These are phyloP conservation scores for Rhodocollybia butyracea DNA, from an alignment of 768 basidiomycete genomes.

Conservation along the genomic window DNA sequence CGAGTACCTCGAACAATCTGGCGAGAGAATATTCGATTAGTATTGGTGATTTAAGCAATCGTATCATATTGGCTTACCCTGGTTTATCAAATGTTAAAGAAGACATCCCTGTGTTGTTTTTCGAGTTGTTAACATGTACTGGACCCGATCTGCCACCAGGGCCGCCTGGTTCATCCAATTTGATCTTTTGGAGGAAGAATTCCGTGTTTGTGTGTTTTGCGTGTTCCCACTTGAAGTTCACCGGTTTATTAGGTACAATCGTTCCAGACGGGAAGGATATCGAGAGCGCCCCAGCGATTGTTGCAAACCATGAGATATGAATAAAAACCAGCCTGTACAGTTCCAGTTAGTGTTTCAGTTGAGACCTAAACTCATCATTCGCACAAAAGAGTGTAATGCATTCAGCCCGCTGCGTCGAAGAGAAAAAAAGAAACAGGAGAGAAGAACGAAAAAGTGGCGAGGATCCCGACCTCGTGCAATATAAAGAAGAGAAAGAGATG, in stretches of 20 bases:
- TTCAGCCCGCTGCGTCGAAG: not conserved
- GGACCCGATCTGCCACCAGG: not conserved
- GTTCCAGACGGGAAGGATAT: conserved; percentile 4
- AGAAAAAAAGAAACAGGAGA: not conserved
- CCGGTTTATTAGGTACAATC: not conserved
- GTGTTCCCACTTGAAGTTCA: not conserved
- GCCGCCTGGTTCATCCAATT: not conserved
- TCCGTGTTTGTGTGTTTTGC: not conserved
- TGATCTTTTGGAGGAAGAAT: conserved; percentile 4
- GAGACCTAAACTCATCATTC: not conserved
- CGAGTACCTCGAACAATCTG: conserved; percentile 1
- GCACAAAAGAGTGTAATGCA: conserved; percentile 3
- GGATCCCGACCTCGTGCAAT: not conserved
- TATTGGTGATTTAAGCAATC: not conserved
- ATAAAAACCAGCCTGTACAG: not conserved
- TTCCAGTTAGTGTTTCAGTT: not conserved
- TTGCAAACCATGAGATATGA: not conserved
- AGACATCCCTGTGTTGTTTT: not conserved
- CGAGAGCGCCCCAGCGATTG: not conserved
- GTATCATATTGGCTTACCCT: not conserved
- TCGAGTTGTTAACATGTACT: not conserved
- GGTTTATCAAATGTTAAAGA: not conserved
- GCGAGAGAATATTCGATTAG: not conserved
- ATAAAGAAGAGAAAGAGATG: not conserved
- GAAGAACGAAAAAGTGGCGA: not conserved